Evolutionary conservation across 2,329 filamentous ascomycete genomes (phyloP).

Genomic region (Xylariaceae sp.): DNA sequence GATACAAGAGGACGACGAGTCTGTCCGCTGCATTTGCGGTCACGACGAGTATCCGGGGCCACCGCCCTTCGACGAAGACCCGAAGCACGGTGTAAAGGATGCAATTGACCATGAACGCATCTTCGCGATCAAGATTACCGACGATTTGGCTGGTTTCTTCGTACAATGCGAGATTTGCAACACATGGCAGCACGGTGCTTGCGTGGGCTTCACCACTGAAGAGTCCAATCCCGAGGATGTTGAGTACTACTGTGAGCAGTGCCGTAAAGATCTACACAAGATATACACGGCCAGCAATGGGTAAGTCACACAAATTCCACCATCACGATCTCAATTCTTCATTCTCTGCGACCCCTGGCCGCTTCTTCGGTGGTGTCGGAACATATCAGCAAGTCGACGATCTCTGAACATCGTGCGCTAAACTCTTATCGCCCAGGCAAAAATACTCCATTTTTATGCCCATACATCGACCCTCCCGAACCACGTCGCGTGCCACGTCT

Average conservation of each 20-base stretch:
- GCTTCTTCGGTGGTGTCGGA: slow-evolving; percentile 13
- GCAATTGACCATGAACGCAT: slow-evolving; percentile 53
- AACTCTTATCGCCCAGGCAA: slow-evolving; percentile 46
- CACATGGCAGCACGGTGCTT: slow-evolving; percentile 98
- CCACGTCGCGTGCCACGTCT: slow-evolving; percentile 58
- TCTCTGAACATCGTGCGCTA: slow-evolving; percentile 29
- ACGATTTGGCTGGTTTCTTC: slow-evolving; percentile 90
- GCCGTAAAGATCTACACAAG: slow-evolving; percentile 84
- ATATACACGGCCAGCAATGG: slow-evolving; percentile 76
- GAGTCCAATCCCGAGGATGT: slow-evolving; percentile 75
- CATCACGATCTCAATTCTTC: slow-evolving; percentile 1
- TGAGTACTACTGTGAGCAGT: slow-evolving; percentile 94
- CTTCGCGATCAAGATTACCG: slow-evolving; percentile 59
- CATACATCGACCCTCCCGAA: slow-evolving; percentile 51
- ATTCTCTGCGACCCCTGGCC: not conserved
- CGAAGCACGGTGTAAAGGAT: slow-evolving; percentile 49
- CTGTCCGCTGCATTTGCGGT: slow-evolving; percentile 92
- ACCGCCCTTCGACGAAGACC: slow-evolving; percentile 55
- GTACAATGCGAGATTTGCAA: slow-evolving; percentile 97
- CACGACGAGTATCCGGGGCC: slow-evolving; percentile 91
- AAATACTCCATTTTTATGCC: slow-evolving; percentile 63
- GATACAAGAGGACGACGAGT: slow-evolving; percentile 81
- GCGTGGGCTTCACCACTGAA: slow-evolving; percentile 94
- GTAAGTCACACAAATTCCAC: slow-evolving; percentile 49
- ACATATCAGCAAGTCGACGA: not conserved